A percentile compares a stretch with the other conserved stretches of the same genome.
phyloP scores from a whole-genome alignment of 2,329 filamentous ascomycete species.

The Aspergillus fumigatiaffinis region DNA sequence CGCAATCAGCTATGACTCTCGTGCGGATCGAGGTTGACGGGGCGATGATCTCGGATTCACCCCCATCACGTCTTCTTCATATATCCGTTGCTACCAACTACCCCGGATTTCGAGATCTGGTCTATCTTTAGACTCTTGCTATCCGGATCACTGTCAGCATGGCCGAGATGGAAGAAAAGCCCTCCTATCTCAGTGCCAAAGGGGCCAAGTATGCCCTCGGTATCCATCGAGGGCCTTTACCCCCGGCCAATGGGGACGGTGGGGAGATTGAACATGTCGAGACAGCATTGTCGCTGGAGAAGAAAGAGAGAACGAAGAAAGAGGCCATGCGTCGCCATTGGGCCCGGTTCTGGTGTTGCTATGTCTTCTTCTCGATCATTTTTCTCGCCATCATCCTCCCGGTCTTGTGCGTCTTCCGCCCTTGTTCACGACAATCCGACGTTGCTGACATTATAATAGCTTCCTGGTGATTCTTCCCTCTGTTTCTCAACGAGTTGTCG shows the following conservation, averaged over 20 bases:
- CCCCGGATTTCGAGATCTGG: not conserved
- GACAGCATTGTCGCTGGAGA: conserved; percentile 24
- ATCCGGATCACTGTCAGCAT: conserved; percentile 13
- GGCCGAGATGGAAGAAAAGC: conserved; percentile 22
- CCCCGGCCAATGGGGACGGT: conserved; percentile 13
- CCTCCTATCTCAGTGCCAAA: conserved; percentile 22
- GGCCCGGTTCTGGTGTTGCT: conserved; percentile 38
- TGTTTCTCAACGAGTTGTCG: conserved; percentile 37
- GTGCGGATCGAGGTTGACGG: not conserved
- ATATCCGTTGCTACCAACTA: conserved; percentile 1
- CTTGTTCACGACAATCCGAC: not conserved
- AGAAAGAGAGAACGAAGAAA: conserved; percentile 18
- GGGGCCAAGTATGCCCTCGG: conserved; percentile 30
- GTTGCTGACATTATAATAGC: conserved; percentile 19
- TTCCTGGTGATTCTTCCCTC: conserved; percentile 40
- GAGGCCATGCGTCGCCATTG: conserved; percentile 32
- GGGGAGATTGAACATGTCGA: conserved; percentile 24
- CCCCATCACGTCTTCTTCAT: not conserved
- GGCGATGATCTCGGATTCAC: not conserved
- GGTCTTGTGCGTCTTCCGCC: conserved; percentile 27
- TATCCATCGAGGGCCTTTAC: conserved; percentile 27
- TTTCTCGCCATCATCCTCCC: conserved; percentile 29
- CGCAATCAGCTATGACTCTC: not conserved
- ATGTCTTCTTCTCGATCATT: conserved; percentile 36
- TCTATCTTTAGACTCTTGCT: not conserved